Evolutionary conservation across 768 basidiomycete genomes (phyloP), one percentile per base, ranked within the genome.

Genomic region (Galerina marginata): DNA sequence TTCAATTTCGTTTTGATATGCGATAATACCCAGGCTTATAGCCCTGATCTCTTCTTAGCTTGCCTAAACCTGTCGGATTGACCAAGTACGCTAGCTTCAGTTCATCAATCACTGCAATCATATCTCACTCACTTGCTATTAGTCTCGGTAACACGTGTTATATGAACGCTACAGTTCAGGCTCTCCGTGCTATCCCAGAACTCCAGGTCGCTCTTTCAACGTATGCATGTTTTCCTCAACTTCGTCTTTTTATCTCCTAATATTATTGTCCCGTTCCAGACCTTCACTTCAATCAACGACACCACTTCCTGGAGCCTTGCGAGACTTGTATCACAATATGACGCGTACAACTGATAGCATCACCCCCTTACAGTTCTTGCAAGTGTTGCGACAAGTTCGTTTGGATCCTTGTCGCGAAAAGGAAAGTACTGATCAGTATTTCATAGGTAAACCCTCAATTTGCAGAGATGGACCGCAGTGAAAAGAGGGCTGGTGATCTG

Each of bases 101-200:
- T 43, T 38, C 9, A 20, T 14, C 40, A 37, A 2, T 33, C 16
- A 33, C 52, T 12, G 10, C 4, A 29, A 46, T 25, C 48, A 33
- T 33, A 15, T 10, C 29, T 12, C 6, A 47, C 9, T 45, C 15
- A 46, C 15, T 50, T 26, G 9, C 42, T 51, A 58, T 14, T 63
- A 87, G 85, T 69, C 78, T 96, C 39, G 95, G 96, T 38, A 98
- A 98, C 71, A 98, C 96, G 0, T 98, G 96, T 69, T 99, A 99
- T 77, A 94, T 98, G 90, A 99, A 96, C 71, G 88, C 97, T 1
- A 94, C 93, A 2, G 80, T 99, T 1, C 97, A 99, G 78, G 89
- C 92, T n/a, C 83, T 99, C 62, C 91, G 94, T 23, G 88, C 92
- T 3, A 90, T 99, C 51, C 95, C 96, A 2, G 95, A 97, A 67